Base-by-base conservation (phyloP, 202 grass and related monocot species). In the Panicum virgatum region DNA sequence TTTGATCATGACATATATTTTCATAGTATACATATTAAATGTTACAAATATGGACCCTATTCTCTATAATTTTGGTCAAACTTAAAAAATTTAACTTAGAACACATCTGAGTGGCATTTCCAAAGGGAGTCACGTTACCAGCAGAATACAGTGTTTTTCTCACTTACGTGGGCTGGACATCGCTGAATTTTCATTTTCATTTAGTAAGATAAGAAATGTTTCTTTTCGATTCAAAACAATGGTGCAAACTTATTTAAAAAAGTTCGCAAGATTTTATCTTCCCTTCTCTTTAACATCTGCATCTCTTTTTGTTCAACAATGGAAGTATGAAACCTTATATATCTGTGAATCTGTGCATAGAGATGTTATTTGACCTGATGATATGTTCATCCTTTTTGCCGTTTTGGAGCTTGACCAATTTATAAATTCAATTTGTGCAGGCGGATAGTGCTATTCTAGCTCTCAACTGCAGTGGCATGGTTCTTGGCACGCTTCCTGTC, bases 391-490 rank as follows among this genome's bases (percentile, higher is more conserved):
- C 11, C 44, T 56, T 53, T 26, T 52, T 59, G 3, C 11, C 44
- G 47, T 53, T 26, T 52, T 59, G 3, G 30, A 26, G 16, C 22
- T 69, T 82, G 63, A 79, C 37, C 30, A 26, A 39, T 73, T 69
- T 27, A 46, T 26, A 54, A 74, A 66, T 11, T 75, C 32, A 72
- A 69, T 69, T 77, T 60, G 16, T 73, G 59, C 72, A 97, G 95
- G 95, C 95, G 76, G 95, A 94, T 83, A 84, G 90, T 84, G 95
- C 95, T 57, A 92, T 97, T 89, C 46, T 74, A 71, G 95, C 95
- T 83, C 90, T 97, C 78, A 94, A 79, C 58, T 94, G 88, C 47
- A 97, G 95, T 80, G 95, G 95, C 48, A 74, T 91, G 72, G 20
- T 93, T 87, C 81, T 97, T 74, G 95, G 95, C 37, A 57, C 84